Conservation (phyloP, 78 protist genomes). For the Isochrysis galbana region DNA sequence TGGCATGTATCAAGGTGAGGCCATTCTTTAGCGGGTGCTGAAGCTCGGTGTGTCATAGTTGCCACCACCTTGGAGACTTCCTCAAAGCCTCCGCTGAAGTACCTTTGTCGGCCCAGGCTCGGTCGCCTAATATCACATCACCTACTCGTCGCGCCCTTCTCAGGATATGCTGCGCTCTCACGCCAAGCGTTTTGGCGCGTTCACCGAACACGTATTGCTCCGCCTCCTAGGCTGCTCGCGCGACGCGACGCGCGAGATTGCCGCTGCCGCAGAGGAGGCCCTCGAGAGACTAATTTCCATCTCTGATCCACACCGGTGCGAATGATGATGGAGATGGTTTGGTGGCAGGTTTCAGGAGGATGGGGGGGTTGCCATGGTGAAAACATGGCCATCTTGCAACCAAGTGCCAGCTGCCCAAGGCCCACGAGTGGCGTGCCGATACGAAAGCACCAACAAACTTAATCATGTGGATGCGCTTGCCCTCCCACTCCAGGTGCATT, state of each 20-base stretch:
- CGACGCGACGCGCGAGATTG: background rate
- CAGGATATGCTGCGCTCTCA: background rate
- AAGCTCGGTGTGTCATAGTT: too few species aligned
- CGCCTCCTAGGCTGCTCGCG: background rate
- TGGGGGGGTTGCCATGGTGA: background rate
- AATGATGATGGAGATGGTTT: too few species aligned
- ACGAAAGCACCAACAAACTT: background rate
- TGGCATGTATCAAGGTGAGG: background rate
- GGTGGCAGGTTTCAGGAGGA: too few species aligned
- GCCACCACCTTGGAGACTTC: too few species aligned
- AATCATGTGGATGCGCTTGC: too few species aligned
- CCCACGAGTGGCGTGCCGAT: background rate
- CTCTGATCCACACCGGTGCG: background rate
- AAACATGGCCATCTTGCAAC: background rate
- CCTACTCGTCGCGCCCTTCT: too few species aligned
- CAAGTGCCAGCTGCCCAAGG: background rate
- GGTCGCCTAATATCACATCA: too few species aligned
- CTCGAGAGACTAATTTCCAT: background rate
- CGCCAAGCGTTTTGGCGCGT: background rate
- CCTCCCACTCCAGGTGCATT: too few species aligned
- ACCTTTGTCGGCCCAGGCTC: too few species aligned
- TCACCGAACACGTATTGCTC: slow-evolving; percentile 27
- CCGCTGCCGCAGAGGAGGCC: background rate
- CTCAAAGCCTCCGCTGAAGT: too few species aligned
- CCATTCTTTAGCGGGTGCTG: too few species aligned